Percentiles rank a stretch among this genome's conserved stretches.
These are phyloP conservation scores for Bolboschoenus planiculmis DNA, from an alignment of 176 grass and related monocot genomes.

Conservation along the genomic window DNA sequence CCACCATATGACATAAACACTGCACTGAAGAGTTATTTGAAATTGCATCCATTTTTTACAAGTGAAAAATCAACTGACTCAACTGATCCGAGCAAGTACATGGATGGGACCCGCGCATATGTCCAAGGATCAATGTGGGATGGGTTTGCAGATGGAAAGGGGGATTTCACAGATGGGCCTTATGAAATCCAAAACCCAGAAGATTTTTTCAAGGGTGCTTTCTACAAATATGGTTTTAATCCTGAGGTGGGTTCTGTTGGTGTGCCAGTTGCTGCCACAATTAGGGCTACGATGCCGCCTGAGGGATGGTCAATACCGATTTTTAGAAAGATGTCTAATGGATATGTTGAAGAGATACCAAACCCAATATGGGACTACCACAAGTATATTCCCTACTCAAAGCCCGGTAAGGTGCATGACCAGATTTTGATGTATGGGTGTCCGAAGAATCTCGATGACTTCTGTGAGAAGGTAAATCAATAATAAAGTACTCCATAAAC, in stretches of 20 bases:
- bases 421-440: slow-evolving; percentile 70
- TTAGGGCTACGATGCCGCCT: slow-evolving; percentile 88
- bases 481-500: neutral
- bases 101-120: slow-evolving; percentile 86
- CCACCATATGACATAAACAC: slow-evolving; percentile 76
- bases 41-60: slow-evolving; percentile 63
- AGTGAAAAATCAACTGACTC: slow-evolving; percentile 31
- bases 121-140: slow-evolving; percentile 96
- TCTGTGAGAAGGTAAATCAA: slow-evolving; percentile 73
- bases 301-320: slow-evolving; percentile 86
- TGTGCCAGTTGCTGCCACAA: slow-evolving; percentile 82
- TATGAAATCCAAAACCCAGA: slow-evolving; percentile 93
- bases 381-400: slow-evolving; percentile 95
- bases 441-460: slow-evolving; percentile 77
- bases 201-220: slow-evolving; percentile 76
- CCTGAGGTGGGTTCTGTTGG: slow-evolving; percentile 89
- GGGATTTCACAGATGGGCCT: slow-evolving; percentile 74
- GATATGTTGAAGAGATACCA: slow-evolving; percentile 69
- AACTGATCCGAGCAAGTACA: slow-evolving; percentile 75
- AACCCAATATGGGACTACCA: slow-evolving; percentile 98
- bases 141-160: slow-evolving; percentile 90
- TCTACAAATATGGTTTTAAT: slow-evolving; percentile 88
- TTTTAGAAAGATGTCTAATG: slow-evolving; percentile 53
- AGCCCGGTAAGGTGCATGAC: slow-evolving; percentile 85
- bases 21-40: slow-evolving; percentile 65